Percentiles rank a stretch among this genome's conserved stretches.
phyloP scores from a whole-genome alignment of 306 rosid species.

The Castanospermum australe region DNA sequence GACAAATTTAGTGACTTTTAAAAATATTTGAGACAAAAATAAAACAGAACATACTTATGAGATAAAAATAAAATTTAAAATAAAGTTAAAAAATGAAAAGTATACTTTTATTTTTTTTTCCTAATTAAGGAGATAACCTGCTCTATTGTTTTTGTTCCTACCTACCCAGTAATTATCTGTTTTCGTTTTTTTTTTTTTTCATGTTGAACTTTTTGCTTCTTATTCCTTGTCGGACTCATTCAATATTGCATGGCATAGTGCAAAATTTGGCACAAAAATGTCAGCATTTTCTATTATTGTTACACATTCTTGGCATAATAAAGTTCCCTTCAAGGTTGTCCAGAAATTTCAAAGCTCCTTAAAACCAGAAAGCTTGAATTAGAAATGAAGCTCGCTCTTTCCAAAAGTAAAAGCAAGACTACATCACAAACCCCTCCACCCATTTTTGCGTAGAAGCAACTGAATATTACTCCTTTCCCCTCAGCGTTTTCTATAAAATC shows the following conservation, averaged over 20 bases:
- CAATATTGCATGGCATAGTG: neutral
- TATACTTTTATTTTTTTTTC: no score
- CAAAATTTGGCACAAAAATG: neutral
- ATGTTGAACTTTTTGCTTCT: neutral
- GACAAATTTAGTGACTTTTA: no score
- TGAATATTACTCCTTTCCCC: neutral
- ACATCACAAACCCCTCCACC: neutral
- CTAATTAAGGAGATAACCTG: neutral
- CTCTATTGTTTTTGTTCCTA: neutral
- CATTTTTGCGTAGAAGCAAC: constrained; percentile 44
- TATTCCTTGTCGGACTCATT: neutral
- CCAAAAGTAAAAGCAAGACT: constrained; percentile 29
- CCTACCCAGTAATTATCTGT: neutral
- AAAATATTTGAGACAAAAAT: no score
- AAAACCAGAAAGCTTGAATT: constrained; percentile 22
- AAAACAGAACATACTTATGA: no score
- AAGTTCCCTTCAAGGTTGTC: neutral
- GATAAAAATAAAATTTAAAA: no score
- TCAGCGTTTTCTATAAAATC: constrained; percentile 19
- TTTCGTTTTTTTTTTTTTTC: no score
- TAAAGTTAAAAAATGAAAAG: no score
- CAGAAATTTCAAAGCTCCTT: neutral
- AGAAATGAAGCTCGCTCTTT: constrained; percentile 35
- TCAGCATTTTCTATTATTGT: no score
- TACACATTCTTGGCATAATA: neutral